Base-by-base conservation (phyloP, 164 flowering plant species). In the Chloranthus sessilifolius region DNA sequence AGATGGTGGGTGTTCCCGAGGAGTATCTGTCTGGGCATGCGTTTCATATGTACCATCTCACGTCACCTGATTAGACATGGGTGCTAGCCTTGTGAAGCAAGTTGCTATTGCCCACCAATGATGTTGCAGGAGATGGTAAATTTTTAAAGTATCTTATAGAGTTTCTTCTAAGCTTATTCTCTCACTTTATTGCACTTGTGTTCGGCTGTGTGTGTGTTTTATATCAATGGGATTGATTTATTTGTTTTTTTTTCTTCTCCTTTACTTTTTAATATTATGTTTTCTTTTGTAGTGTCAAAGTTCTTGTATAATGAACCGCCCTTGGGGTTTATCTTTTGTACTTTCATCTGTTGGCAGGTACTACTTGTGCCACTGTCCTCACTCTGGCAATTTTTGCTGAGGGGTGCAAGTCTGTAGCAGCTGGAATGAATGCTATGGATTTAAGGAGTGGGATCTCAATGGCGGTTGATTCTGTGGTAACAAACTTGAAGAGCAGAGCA, bases 371-470 rank as follows among this genome's bases (percentile, higher is more conserved):
- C 27, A 43, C 47, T 7, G 10, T 43, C 8, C 21, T 43, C n/a
- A 43, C 47, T 5, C 16, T 9, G 12, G 96, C 96, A 37, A 88
- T 88, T 47, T 88, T 80, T 51, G 34, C 84, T 0, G 96, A 88
- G 54, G 96, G 96, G 4, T 88, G 94, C 82, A 88, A 84, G 66
- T 80, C 96, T 5, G 94, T 84, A 38, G 96, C 96, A 35, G 96
- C 96, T 41, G 96, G 96, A 21, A 81, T 88, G 90, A 88, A 88
- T 75, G 94, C 94, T 22, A 84, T 85, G 96, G 96, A 88, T 58
- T 66, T 88, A 7, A 78, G 96, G 57, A 74, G 94, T 24, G 96
- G 96, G 20, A 88, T 88, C 23, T 49, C 78, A 25, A 80, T 88
- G 94, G 96, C 96, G 41, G 94, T 88, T 55, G 96, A 88, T 68